These are phyloP conservation scores for Periglandula ipomoeae DNA, from an alignment of 2,329 filamentous ascomycete species.

Conservation along the genomic window DNA sequence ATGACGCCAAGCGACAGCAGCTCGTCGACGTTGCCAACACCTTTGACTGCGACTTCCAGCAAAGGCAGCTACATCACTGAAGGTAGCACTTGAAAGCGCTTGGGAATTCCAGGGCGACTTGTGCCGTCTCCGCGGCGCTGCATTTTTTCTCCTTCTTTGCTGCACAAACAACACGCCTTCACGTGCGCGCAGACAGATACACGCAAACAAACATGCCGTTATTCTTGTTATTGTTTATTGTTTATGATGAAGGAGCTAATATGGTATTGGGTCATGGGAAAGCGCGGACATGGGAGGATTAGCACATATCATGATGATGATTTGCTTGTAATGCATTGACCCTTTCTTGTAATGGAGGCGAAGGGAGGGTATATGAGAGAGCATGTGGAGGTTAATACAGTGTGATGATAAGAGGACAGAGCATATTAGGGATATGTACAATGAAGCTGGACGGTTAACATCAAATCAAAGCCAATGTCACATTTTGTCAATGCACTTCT, in stretches of 20 bases:
- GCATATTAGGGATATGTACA: no score
- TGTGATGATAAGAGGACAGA: no score
- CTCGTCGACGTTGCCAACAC: slow-evolving; percentile 29
- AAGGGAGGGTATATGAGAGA: slow-evolving; percentile 14
- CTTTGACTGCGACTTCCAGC: slow-evolving; percentile 21
- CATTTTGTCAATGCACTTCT: no score
- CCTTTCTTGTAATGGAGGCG: no score
- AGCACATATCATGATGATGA: slow-evolving; percentile 10
- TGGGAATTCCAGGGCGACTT: no score
- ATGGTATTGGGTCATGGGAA: not conserved
- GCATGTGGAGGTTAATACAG: slow-evolving; percentile 11
- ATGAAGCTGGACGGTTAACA: no score
- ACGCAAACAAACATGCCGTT: not conserved
- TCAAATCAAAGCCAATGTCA: no score
- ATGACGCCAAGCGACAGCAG: slow-evolving; percentile 51
- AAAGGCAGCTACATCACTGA: slow-evolving; percentile 20
- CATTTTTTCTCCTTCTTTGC: no score
- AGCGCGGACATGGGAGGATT: no score
- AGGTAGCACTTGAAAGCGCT: slow-evolving; percentile 8
- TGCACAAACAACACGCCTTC: no score
- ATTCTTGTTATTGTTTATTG: not conserved
- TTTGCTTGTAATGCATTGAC: not conserved
- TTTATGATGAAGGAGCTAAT: not conserved
- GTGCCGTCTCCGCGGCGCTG: no score
- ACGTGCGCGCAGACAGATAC: no score